phyloP scores from a whole-genome alignment of 2,329 filamentous ascomycete genomes.

The Pyricularia pennisetigena region DNA sequence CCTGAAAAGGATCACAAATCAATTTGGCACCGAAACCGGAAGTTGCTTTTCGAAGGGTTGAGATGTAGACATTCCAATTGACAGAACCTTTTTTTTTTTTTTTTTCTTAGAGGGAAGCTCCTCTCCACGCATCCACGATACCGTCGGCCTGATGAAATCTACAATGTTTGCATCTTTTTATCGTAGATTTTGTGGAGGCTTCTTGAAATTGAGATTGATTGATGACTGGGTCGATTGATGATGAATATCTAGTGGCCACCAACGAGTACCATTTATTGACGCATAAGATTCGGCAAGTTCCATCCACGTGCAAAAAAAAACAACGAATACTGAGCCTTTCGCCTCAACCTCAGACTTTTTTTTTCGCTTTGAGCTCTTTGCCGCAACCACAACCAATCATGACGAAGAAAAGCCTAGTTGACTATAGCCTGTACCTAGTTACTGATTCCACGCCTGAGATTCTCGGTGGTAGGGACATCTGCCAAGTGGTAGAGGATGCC shows the following conservation, averaged over 20 bases:
- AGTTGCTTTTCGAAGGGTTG: neutral
- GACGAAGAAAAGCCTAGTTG: slow-evolving; percentile 25
- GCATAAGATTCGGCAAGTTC: neutral
- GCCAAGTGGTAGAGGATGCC: slow-evolving; percentile 63
- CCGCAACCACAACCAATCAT: neutral
- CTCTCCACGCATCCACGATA: neutral
- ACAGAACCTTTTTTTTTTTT: neutral
- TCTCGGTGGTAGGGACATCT: slow-evolving; percentile 61
- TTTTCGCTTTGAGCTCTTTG: neutral
- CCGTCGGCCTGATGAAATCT: neutral
- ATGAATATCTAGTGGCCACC: neutral
- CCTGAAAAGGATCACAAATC: too few relatives aligned
- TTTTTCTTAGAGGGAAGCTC: neutral
- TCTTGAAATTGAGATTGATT: neutral
- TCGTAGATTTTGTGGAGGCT: neutral
- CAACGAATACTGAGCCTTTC: neutral
- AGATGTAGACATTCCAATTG: neutral
- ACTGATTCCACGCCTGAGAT: slow-evolving; percentile 87
- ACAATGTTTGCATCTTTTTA: neutral
- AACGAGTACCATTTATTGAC: neutral
- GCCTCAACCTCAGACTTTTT: neutral
- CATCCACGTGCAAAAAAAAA: neutral
- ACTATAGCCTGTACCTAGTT: slow-evolving; percentile 83
- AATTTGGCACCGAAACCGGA: neutral
- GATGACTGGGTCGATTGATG: neutral